phyloP scores from a whole-genome alignment of 2,329 filamentous ascomycete genomes.

The Colletotrichum orchidophilum region DNA sequence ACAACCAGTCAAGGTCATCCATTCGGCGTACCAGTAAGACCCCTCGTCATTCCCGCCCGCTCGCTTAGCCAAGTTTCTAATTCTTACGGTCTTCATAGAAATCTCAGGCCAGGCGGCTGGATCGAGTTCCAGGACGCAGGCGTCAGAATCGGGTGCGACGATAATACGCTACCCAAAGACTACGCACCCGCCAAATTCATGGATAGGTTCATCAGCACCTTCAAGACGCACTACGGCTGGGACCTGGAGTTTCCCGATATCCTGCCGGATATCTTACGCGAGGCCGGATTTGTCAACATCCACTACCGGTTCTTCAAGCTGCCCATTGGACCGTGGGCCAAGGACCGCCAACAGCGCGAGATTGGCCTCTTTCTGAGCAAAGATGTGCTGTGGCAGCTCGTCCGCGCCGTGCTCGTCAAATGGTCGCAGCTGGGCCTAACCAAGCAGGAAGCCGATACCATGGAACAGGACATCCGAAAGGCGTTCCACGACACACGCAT shows the following conservation, averaged over 20 bases:
- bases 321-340: constrained; percentile 50
- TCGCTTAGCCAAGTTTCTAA: constrained; percentile 17
- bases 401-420: constrained; percentile 45
- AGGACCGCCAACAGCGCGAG: constrained; percentile 45
- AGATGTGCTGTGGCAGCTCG: constrained; percentile 46
- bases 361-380: constrained; percentile 47
- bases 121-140: constrained; percentile 50
- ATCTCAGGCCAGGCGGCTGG: constrained; percentile 50
- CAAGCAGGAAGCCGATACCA: constrained; percentile 44
- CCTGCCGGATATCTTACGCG: constrained; percentile 42
- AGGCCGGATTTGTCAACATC: constrained; percentile 47
- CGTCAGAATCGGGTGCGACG: constrained; percentile 44
- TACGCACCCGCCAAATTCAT: constrained; percentile 40
- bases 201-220: constrained; percentile 43
- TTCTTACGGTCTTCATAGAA: constrained; percentile 37
- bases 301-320: constrained; percentile 41
- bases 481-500: constrained; percentile 44
- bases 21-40: constrained; percentile 54
- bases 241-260: constrained; percentile 41
- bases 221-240: constrained; percentile 46
- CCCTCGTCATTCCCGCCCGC: neutral
- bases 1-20: constrained; percentile 59
- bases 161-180: constrained; percentile 38
- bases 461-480: constrained; percentile 44
- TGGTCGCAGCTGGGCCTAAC: constrained; percentile 42